Conservation (phyloP, 2,329 filamentous ascomycete species). For the Trichophaea hybrida region DNA sequence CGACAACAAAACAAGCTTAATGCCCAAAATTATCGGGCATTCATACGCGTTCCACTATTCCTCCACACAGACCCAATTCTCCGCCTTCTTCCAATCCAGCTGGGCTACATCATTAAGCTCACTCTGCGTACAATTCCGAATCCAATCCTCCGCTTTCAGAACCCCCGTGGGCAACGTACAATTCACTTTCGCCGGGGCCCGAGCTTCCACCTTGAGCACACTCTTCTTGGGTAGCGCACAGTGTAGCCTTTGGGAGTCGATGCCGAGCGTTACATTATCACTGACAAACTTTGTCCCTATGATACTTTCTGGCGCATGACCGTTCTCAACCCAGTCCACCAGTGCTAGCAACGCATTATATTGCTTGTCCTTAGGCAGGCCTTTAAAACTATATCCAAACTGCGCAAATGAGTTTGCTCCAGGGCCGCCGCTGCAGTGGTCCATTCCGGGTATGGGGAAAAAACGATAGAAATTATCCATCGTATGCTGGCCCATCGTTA, state of each 20-base stretch:
- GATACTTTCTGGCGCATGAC: conserved; percentile 28
- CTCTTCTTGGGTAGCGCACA: conserved; percentile 33
- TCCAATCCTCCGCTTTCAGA: too few relatives aligned
- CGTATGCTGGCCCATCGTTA: neutral
- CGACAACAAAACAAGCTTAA: too few relatives aligned
- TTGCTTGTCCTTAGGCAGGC: neutral
- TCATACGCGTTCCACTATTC: too few relatives aligned
- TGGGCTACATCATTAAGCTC: too few relatives aligned
- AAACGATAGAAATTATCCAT: conserved; percentile 29
- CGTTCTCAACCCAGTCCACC: conserved; percentile 38
- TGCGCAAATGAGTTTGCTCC: conserved; percentile 21
- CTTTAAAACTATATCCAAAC: neutral
- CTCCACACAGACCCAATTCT: too few relatives aligned
- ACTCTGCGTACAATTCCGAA: too few relatives aligned
- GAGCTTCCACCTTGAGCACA: conserved; percentile 28
- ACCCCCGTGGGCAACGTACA: too few relatives aligned
- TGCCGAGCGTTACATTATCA: conserved; percentile 34
- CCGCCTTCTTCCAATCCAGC: too few relatives aligned
- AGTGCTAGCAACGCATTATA: conserved; percentile 34
- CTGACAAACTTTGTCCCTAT: conserved; percentile 10
- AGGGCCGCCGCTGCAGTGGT: conserved; percentile 29
- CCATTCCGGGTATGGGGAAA: conserved; percentile 29
- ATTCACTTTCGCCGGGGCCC: too few relatives aligned
- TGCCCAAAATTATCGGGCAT: too few relatives aligned
- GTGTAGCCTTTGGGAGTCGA: conserved; percentile 39